Evolutionary conservation across 495 filamentous ascomycete genomes (phyloP), one percentile per base, ranked within the genome.

Genomic region (Penicillium ucsense): DNA sequence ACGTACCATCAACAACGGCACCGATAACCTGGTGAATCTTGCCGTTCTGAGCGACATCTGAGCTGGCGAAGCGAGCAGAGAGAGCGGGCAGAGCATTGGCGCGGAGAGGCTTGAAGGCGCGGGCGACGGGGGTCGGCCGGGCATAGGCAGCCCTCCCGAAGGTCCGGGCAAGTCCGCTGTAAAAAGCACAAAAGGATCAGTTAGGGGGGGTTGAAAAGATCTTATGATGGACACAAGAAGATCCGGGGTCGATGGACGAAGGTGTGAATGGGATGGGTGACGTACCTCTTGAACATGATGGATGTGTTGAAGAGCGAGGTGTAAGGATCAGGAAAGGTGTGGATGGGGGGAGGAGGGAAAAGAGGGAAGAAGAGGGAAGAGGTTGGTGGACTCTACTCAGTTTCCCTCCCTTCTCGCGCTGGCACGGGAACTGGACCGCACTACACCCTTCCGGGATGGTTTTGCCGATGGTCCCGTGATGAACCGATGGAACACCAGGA

Each of bases 201-300:
- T 50, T 47, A 56, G 50, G 45, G 64, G 64, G 65, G 77, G 32
- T 31, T 11, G 12, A 40, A 69, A 75, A 73, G 76, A 67, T 57
- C 52, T 38, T 36, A 48, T 48, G 0, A 33, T 35, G 10, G 20
- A 20, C 20, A 20, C 20, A 39, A 39, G 39, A 20, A n/a, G 8
- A 45, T 35, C 51, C 51, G 49, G 64, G 52, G 48, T 45, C 60
- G 64, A 59, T 54, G 37, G 36, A 11, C 31, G 64, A 71, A 61
- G 74, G 70, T 9, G 9, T 30, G 28, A 56, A 60, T 47, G 73
- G 38, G 46, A 49, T 36, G 48, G 31, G 43, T 34, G 41, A 74
- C 83, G 71, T 72, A 90, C 86, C 85, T 89, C 85, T 87, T 88
- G 78, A 87, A 86, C 86, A 90, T 90, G 75, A 70, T 87, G 80